phyloP scores from a whole-genome alignment of 305 asterid genomes.

The Solanum chacoense region DNA sequence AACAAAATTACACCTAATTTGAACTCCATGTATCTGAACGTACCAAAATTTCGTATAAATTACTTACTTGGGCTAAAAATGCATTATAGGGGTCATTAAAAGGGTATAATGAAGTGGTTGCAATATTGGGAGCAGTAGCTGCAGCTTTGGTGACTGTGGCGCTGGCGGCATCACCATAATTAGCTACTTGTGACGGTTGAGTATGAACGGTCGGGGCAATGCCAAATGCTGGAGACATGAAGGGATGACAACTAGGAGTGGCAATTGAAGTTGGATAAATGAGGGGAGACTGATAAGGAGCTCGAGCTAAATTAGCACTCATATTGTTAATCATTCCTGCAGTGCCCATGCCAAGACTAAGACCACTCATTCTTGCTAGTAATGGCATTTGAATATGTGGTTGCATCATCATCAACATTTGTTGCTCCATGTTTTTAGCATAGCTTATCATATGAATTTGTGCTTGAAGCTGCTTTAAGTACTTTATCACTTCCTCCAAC shows the following conservation, averaged over 20 bases:
- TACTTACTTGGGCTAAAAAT: conserved; percentile 44
- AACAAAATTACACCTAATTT: background rate
- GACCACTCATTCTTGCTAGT: conserved; percentile 33
- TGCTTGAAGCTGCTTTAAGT: conserved; percentile 59
- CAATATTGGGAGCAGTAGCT: background rate
- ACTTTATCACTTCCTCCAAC: conserved; percentile 64
- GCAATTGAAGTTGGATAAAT: conserved; percentile 6
- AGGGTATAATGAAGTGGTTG: conserved; percentile 3
- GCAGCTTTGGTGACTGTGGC: background rate
- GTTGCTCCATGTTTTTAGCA: conserved; percentile 21
- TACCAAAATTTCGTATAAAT: background rate
- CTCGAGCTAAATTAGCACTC: conserved; percentile 15
- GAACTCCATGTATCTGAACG: background rate
- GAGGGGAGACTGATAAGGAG: background rate
- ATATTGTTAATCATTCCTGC: conserved; percentile 25
- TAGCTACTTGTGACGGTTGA: background rate
- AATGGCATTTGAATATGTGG: conserved; percentile 60
- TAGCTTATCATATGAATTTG: conserved; percentile 51
- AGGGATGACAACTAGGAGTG: conserved; percentile 13
- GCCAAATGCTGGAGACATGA: conserved; percentile 21
- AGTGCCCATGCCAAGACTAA: background rate
- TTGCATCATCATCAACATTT: conserved; percentile 46
- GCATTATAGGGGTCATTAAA: conserved; percentile 28
- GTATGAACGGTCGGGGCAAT: conserved; percentile 13
- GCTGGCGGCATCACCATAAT: background rate